These are phyloP conservation scores for Lactarius evosmus DNA, from an alignment of 768 basidiomycete species.

Conservation along the genomic window DNA sequence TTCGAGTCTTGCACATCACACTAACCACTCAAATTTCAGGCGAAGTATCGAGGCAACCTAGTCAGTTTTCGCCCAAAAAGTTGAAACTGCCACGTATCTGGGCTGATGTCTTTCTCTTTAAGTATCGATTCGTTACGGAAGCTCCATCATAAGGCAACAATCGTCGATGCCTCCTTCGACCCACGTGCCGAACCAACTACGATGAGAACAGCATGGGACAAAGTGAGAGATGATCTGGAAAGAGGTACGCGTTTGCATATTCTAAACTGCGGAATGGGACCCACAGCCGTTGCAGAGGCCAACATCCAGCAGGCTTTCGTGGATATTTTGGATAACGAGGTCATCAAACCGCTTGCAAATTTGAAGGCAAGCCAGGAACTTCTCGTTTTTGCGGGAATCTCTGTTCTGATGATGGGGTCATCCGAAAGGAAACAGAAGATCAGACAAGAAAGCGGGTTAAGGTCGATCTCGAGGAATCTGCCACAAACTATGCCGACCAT, in stretches of 20 bases:
- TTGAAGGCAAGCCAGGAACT: not conserved
- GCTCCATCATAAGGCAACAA: not conserved
- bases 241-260: not conserved
- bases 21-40: not conserved
- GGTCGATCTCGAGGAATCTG: not conserved
- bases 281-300: not conserved
- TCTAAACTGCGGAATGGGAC: not conserved
- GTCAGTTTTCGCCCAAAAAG: not conserved
- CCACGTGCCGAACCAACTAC: not conserved
- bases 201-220: not conserved
- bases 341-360: not conserved
- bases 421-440: not conserved
- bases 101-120: not conserved
- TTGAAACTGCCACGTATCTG: not conserved
- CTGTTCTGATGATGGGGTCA: not conserved
- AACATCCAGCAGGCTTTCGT: not conserved
- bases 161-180: not conserved
- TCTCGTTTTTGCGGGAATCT: not conserved
- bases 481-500: not conserved
- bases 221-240: not conserved
- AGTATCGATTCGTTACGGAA: not conserved
- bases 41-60: not conserved
- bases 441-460: not conserved
- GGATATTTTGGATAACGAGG: not conserved
- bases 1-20: not conserved